phyloP scores from a whole-genome alignment of 75 land plant species.

The Larix kaempferi region DNA sequence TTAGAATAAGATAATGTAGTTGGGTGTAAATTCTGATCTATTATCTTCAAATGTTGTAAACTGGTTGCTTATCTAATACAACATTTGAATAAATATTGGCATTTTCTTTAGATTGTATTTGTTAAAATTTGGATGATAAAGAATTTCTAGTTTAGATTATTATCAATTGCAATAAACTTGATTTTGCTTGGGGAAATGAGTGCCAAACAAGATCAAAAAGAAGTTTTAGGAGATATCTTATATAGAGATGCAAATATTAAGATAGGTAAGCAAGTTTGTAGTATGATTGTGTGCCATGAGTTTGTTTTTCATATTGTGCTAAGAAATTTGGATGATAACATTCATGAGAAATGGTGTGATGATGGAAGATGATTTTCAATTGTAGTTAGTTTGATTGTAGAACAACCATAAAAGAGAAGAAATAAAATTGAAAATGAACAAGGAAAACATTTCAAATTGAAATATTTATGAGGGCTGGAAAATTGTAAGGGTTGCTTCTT shows the following conservation, averaged over 20 bases:
- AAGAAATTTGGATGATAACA: neutral
- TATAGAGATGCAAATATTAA: neutral
- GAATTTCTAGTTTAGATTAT: neutral
- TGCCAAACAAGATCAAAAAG: neutral
- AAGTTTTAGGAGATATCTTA: neutral
- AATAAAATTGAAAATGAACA: neutral
- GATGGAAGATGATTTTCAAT: constrained; percentile 1
- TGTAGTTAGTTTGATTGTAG: neutral
- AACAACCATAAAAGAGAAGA: neutral
- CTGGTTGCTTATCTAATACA: neutral
- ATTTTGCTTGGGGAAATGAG: neutral
- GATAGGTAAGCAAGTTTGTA: too few species aligned
- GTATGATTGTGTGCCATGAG: neutral
- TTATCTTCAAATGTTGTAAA: neutral
- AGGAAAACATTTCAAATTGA: neutral
- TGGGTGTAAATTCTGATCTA: neutral
- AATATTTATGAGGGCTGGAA: neutral
- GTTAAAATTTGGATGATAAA: neutral
- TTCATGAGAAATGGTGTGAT: neutral
- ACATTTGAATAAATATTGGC: neutral
- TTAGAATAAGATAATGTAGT: neutral
- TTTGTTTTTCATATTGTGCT: neutral
- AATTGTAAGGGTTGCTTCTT: neutral
- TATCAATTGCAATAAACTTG: neutral
- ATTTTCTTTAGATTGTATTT: neutral